These are phyloP conservation scores for Lasiodiplodia sp. DNA, from an alignment of 2,329 filamentous ascomycete species.

Conservation along the genomic window DNA sequence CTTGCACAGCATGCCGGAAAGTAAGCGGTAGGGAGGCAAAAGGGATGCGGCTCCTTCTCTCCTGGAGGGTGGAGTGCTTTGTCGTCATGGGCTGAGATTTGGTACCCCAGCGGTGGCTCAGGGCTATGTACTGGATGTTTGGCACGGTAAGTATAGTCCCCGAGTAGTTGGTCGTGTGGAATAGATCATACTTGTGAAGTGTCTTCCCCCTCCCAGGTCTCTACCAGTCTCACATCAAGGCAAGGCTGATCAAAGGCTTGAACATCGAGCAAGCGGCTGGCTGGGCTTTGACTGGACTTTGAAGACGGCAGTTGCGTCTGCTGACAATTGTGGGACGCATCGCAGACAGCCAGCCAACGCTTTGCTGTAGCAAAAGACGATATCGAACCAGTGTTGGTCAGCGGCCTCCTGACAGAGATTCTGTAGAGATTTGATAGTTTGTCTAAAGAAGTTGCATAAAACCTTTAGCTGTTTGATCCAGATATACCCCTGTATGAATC, in stretches of 20 bases:
- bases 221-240: not conserved
- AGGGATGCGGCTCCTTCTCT: not conserved
- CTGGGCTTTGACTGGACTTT: not conserved
- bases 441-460: not conserved
- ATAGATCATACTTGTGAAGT: not conserved
- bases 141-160: not conserved
- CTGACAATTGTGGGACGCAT: slow-evolving; percentile 1
- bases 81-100: not conserved
- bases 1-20: slow-evolving; percentile 29
- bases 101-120: slow-evolving; percentile 16
- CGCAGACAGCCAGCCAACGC: not conserved
- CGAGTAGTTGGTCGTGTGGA: not conserved
- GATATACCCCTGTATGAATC: too few relatives aligned
- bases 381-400: not conserved
- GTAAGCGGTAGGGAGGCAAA: slow-evolving; percentile 12
- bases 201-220: not conserved
- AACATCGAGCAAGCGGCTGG: slow-evolving; percentile 6
- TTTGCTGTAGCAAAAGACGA: slow-evolving; percentile 1
- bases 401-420: not conserved
- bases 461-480: not conserved
- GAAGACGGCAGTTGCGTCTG: not conserved
- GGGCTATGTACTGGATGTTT: not conserved
- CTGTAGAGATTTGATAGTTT: not conserved
- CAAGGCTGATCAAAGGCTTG: not conserved
- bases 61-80: not conserved